Percentiles rank a stretch among this genome's conserved stretches.
Evolutionary conservation across 2,329 filamentous ascomycete species (phyloP).

Genomic region (Nectriaceae sp.): DNA sequence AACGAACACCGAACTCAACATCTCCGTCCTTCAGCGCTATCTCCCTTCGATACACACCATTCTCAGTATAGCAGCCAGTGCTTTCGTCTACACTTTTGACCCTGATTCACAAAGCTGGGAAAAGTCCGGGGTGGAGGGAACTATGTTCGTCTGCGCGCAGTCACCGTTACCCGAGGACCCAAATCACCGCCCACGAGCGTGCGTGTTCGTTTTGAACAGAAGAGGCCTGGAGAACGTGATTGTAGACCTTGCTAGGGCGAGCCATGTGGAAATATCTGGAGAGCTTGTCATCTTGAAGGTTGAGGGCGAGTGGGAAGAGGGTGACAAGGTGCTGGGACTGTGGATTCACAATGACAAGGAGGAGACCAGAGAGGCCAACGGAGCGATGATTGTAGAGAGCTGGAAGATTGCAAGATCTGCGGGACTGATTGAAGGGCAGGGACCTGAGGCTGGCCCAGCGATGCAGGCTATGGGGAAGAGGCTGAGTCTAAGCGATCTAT

Average conservation of each 20-base stretch:
- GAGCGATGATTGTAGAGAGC: slow-evolving; percentile 43
- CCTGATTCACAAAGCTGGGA: slow-evolving; percentile 71
- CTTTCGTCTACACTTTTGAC: slow-evolving; percentile 81
- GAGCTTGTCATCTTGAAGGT: slow-evolving; percentile 55
- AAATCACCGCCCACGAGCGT: slow-evolving; percentile 43
- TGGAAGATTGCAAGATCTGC: slow-evolving; percentile 42
- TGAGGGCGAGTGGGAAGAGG: slow-evolving; percentile 35
- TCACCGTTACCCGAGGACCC: slow-evolving; percentile 41
- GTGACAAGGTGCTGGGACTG: slow-evolving; percentile 50
- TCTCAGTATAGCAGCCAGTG: slow-evolving; percentile 79
- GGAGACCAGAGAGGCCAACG: slow-evolving; percentile 44
- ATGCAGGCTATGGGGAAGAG: slow-evolving; percentile 47
- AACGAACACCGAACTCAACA: slow-evolving; percentile 84
- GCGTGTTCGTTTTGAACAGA: slow-evolving; percentile 74
- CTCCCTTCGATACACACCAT: slow-evolving; percentile 73
- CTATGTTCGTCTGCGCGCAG: slow-evolving; percentile 81
- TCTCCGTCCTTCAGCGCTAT: slow-evolving; percentile 80
- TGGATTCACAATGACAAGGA: slow-evolving; percentile 56
- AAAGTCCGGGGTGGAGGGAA: slow-evolving; percentile 82
- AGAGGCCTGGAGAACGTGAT: slow-evolving; percentile 71
- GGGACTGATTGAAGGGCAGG: slow-evolving; percentile 30
- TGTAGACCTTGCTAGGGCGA: slow-evolving; percentile 61
- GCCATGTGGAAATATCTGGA: slow-evolving; percentile 63
- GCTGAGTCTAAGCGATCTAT: slow-evolving; percentile 48
- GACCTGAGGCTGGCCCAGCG: slow-evolving; percentile 40